phyloP scores from a whole-genome alignment of 306 rosid species.

The Crotalaria pallida region DNA sequence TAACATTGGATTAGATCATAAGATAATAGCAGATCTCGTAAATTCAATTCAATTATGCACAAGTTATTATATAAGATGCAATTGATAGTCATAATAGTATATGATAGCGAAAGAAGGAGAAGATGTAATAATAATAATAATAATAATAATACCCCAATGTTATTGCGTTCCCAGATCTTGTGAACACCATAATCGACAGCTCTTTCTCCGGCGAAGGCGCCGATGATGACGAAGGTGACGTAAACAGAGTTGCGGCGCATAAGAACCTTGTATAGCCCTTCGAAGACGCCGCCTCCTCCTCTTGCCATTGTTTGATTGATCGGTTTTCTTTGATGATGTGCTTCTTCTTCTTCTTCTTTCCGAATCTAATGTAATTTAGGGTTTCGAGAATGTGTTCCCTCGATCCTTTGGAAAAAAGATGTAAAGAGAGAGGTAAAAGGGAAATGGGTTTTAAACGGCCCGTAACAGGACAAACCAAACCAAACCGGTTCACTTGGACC shows the following conservation, averaged over 20 bases:
- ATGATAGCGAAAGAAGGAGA: too few species aligned
- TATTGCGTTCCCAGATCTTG: conserved; percentile 85
- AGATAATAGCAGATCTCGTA: not conserved
- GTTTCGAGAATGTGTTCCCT: not conserved
- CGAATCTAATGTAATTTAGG: not conserved
- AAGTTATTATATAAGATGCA: not conserved
- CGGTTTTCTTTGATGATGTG: not conserved
- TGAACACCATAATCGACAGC: conserved; percentile 97
- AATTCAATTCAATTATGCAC: not conserved
- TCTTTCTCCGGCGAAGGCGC: conserved; percentile 94
- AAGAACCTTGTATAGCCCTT: conserved; percentile 70
- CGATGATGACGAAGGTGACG: conserved; percentile 78
- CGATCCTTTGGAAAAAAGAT: too few species aligned
- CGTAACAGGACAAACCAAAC: not conserved
- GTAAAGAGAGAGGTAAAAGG: too few species aligned
- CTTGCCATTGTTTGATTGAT: conserved; percentile 36
- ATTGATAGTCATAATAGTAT: not conserved
- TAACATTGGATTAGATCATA: not conserved
- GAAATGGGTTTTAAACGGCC: not conserved
- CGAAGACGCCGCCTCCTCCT: conserved; percentile 61
- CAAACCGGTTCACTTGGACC: not conserved
- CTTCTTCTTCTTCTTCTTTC: too few species aligned
- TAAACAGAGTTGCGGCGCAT: conserved; percentile 93
- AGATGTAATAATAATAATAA: not conserved
- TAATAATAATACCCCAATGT: conserved; percentile 65